These are phyloP conservation scores for Eucalyptus guilfoylei DNA, from an alignment of 345 rosid genomes.

Conservation along the genomic window DNA sequence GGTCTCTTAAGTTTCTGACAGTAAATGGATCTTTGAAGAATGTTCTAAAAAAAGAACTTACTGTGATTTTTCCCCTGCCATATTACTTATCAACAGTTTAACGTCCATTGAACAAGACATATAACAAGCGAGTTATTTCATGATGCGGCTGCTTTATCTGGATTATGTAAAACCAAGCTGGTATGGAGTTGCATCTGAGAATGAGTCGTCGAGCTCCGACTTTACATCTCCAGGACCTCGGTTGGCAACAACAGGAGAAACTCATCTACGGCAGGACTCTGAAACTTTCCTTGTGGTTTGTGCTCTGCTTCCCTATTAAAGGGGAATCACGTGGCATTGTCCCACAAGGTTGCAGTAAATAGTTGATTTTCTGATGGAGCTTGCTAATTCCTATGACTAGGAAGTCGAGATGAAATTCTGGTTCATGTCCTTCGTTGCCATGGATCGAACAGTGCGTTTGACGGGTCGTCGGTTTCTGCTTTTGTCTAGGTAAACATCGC, in stretches of 20 bases:
- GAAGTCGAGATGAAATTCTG: neutral
- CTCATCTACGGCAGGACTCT: neutral
- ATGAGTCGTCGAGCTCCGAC: neutral
- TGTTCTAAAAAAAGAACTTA: neutral
- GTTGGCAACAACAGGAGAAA: neutral
- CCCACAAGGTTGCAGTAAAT: neutral
- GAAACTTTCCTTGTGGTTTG: neutral
- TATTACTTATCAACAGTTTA: neutral
- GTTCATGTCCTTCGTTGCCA: neutral
- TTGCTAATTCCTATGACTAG: neutral
- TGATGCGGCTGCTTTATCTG: neutral
- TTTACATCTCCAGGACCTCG: neutral
- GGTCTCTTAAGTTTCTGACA: neutral
- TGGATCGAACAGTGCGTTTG: neutral
- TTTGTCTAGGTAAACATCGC: neutral
- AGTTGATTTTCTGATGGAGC: neutral
- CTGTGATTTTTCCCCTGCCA: neutral
- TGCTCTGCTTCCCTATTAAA: neutral
- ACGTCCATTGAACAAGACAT: neutral
- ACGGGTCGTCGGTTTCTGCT: neutral
- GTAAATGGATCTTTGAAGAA: neutral
- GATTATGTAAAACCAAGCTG: neutral
- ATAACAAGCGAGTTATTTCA: neutral
- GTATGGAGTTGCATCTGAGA: neutral
- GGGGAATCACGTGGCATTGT: neutral